Evolutionary conservation across 2,329 filamentous ascomycete genomes (phyloP).

Genomic region (Exserohilum turcica): DNA sequence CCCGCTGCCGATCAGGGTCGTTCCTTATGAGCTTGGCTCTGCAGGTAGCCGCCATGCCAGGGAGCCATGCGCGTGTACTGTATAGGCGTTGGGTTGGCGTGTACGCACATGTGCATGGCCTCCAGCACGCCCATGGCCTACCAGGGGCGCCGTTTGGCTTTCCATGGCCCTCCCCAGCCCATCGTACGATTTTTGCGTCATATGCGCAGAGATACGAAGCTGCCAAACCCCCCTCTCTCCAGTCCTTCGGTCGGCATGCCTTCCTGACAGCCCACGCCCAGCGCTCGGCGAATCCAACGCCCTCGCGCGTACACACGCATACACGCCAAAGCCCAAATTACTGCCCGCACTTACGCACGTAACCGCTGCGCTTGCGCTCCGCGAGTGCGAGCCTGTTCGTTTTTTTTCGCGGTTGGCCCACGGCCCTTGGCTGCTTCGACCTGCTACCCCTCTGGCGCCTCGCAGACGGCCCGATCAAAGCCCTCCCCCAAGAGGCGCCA

Average conservation of each 20-base stretch:
- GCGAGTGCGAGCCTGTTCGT: too few relatives aligned
- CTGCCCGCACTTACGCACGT: not conserved
- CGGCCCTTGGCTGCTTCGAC: not conserved
- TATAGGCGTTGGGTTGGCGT: too few relatives aligned
- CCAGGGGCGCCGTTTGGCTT: not conserved
- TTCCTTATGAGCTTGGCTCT: conserved; percentile 3
- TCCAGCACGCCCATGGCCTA: not conserved
- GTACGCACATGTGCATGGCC: too few relatives aligned
- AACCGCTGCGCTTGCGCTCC: too few relatives aligned
- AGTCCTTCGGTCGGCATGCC: not conserved
- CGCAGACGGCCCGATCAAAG: not conserved
- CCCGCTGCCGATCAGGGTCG: conserved; percentile 5
- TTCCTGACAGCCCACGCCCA: not conserved
- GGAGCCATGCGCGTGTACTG: not conserved
- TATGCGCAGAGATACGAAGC: not conserved
- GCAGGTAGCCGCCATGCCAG: conserved; percentile 4
- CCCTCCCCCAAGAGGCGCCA: not conserved
- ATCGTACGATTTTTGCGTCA: conserved; percentile 4
- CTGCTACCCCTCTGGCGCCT: not conserved
- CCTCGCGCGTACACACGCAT: not conserved
- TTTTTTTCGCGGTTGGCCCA: not conserved
- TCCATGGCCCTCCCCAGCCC: not conserved
- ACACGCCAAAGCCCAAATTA: not conserved
- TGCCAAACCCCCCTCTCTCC: not conserved
- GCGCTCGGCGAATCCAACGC: not conserved